Conservation (phyloP, 2,329 filamentous ascomycete species). For the Fusarium aywerte region DNA sequence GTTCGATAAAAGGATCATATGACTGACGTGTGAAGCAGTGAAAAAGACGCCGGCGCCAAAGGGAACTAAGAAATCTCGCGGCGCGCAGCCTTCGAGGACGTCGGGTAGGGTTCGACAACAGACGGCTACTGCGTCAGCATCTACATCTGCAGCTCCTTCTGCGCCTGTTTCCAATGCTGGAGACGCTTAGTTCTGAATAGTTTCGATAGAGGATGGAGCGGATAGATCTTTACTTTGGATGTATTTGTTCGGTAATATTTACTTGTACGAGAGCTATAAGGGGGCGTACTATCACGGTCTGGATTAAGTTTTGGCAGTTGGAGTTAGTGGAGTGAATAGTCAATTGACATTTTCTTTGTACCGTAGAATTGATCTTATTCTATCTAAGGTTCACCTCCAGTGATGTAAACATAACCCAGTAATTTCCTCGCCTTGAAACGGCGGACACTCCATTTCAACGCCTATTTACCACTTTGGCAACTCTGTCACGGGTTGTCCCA, state of each 20-base stretch:
- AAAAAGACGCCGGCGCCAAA: slow-evolving; percentile 9
- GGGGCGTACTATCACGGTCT: background rate
- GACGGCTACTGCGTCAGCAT: background rate
- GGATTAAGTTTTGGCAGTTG: background rate
- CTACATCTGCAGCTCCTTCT: background rate
- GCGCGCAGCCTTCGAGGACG: slow-evolving; percentile 10
- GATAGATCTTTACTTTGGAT: background rate
- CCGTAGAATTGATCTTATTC: background rate
- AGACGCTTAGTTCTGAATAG: background rate
- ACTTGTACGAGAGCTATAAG: background rate
- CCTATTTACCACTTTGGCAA: slow-evolving; percentile 32
- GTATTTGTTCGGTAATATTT: background rate
- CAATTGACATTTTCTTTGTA: background rate
- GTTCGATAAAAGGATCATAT: background rate
- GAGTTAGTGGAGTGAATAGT: background rate
- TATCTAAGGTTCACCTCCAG: background rate
- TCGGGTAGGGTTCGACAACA: slow-evolving; percentile 24
- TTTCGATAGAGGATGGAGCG: background rate
- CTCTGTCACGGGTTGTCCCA: slow-evolving; percentile 27
- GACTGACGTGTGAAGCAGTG: background rate
- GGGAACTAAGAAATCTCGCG: slow-evolving; percentile 1
- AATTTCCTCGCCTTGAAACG: background rate
- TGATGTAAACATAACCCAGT: background rate
- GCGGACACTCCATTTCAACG: slow-evolving; percentile 24
- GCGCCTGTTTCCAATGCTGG: background rate